phyloP scores from a whole-genome alignment of 176 grass and related monocot species.

The Triticum urartu region DNA sequence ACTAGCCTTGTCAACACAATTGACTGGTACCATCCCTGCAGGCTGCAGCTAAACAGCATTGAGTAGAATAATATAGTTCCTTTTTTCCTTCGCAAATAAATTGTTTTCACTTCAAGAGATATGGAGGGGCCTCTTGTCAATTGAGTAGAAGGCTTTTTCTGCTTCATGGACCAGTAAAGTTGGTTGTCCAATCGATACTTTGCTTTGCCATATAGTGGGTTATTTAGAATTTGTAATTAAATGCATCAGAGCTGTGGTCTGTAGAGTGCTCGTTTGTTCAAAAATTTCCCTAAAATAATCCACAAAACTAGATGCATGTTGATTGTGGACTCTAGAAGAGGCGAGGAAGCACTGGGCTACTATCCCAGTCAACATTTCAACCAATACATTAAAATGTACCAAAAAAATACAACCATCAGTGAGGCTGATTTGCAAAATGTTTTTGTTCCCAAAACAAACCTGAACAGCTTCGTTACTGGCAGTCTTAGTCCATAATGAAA shows the following conservation, averaged over 20 bases:
- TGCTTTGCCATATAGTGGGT: background rate
- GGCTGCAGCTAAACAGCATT: background rate
- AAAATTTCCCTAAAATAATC: background rate
- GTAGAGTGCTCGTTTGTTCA: background rate
- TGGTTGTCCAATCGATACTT: background rate
- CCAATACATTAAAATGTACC: background rate
- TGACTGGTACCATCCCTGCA: background rate
- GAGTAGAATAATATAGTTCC: background rate
- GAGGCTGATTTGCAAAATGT: background rate
- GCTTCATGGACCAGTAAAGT: background rate
- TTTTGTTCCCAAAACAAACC: conserved; percentile 45
- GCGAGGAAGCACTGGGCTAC: background rate
- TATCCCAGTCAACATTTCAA: background rate
- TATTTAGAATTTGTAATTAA: background rate
- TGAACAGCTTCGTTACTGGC: conserved; percentile 99
- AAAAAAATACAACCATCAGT: background rate
- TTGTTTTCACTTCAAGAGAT: background rate
- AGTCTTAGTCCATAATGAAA: conserved; percentile 90
- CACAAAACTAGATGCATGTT: background rate
- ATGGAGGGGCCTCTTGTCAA: background rate
- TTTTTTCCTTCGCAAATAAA: background rate
- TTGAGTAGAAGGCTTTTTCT: background rate
- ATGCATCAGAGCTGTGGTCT: background rate
- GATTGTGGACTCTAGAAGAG: background rate
- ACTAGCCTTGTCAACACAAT: background rate